Evolutionary conservation across 1,139 yeast species (phyloP).

Genomic region (Taphrina communis): DNA sequence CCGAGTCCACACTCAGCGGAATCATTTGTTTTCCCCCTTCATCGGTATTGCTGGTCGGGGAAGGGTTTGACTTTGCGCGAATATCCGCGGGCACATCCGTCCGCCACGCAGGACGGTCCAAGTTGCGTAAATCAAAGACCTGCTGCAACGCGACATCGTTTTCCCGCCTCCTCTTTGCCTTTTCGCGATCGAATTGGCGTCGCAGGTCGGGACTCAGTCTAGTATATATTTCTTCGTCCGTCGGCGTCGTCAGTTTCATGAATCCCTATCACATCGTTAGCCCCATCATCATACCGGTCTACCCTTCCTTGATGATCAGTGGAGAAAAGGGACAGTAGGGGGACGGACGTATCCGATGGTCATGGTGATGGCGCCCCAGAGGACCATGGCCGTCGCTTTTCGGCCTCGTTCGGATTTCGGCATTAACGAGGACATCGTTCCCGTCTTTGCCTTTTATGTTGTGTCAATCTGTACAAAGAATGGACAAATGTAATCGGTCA

Average conservation of each 20-base stretch:
- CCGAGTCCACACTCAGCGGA: too few relatives aligned
- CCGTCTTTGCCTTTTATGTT: too few relatives aligned
- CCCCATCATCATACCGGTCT: neutral
- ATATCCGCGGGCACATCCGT: constrained; percentile 32
- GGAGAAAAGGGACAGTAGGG: too few relatives aligned
- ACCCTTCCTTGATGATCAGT: neutral
- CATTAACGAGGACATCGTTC: neutral
- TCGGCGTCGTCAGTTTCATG: constrained; percentile 37
- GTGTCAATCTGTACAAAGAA: too few relatives aligned
- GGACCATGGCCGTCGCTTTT: constrained; percentile 36
- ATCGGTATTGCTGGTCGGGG: too few relatives aligned
- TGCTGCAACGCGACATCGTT: constrained; percentile 33
- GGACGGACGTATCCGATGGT: constrained; percentile 32
- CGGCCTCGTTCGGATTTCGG: constrained; percentile 38
- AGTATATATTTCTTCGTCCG: constrained; percentile 28
- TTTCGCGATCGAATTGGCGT: constrained; percentile 33
- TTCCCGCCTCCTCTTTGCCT: constrained; percentile 5
- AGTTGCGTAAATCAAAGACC: constrained; percentile 31
- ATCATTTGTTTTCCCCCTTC: too few relatives aligned
- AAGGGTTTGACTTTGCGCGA: neutral
- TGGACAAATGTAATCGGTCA: too few relatives aligned
- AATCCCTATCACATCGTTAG: constrained; percentile 11
- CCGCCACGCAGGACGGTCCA: constrained; percentile 41
- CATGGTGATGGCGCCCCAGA: constrained; percentile 40
- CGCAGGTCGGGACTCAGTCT: constrained; percentile 35